A percentile compares a stretch with the other conserved stretches of the same genome.
These are phyloP conservation scores for Medicago arabica DNA, from an alignment of 306 rosid genomes.

Conservation along the genomic window DNA sequence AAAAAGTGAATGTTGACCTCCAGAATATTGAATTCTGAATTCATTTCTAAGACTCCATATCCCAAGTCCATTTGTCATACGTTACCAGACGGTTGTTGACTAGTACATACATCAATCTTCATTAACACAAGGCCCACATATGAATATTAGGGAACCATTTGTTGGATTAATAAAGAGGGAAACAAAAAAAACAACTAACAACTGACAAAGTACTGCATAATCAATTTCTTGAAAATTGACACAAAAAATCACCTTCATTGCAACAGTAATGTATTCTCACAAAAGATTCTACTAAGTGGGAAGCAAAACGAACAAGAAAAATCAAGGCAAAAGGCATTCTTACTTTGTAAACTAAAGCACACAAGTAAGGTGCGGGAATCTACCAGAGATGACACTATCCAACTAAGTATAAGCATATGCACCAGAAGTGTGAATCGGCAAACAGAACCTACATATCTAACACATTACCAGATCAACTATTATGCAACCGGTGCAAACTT, in stretches of 20 bases:
- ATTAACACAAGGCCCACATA: background rate
- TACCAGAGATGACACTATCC: slow-evolving; percentile 17
- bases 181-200: background rate
- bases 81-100: background rate
- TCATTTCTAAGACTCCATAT: background rate
- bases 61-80: background rate
- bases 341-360: slow-evolving; percentile 12
- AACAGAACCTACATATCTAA: slow-evolving; percentile 1
- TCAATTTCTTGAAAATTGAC: slow-evolving; percentile 27
- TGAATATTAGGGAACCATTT: slow-evolving; percentile 3
- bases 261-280: slow-evolving; percentile 19
- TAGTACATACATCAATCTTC: background rate
- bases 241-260: slow-evolving; percentile 26
- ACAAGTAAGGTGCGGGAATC: background rate
- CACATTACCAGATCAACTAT: slow-evolving; percentile 12
- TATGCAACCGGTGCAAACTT: slow-evolving; percentile 13
- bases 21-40: background rate
- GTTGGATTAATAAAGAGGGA: background rate
- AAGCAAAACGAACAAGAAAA: slow-evolving; percentile 6
- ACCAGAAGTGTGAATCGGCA: slow-evolving; percentile 25
- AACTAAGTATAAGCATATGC: slow-evolving; percentile 36
- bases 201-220: background rate
- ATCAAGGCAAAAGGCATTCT: slow-evolving; percentile 22
- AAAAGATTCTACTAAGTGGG: slow-evolving; percentile 9
- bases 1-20: background rate